Percentiles rank a stretch among this genome's conserved stretches.
These are phyloP conservation scores for Thermoascus crustaceus DNA, from an alignment of 2,329 filamentous ascomycete species.

Conservation along the genomic window DNA sequence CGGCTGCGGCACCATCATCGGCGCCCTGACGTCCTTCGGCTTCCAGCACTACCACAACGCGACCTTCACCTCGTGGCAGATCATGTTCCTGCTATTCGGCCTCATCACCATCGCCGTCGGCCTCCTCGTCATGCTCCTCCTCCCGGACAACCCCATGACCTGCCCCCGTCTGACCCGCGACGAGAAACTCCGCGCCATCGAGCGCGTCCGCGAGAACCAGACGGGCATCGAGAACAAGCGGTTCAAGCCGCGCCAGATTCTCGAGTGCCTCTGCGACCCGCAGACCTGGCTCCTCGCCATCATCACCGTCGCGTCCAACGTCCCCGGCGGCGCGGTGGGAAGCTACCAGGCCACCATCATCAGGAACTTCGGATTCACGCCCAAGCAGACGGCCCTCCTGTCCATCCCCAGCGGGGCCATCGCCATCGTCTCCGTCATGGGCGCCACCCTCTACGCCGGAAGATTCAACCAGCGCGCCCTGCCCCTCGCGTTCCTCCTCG, in stretches of 20 bases:
- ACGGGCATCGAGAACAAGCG: slow-evolving; percentile 26
- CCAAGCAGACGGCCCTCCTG: slow-evolving; percentile 25
- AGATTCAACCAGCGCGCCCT: slow-evolving; percentile 26
- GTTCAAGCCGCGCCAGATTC: slow-evolving; percentile 29
- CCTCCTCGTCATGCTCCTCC: slow-evolving; percentile 29
- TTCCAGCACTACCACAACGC: slow-evolving; percentile 43
- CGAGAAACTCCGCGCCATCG: slow-evolving; percentile 23
- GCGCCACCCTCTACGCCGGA: slow-evolving; percentile 30
- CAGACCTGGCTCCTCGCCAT: slow-evolving; percentile 30
- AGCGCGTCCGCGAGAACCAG: slow-evolving; percentile 30
- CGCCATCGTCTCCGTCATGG: slow-evolving; percentile 29
- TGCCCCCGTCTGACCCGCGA: slow-evolving; percentile 24
- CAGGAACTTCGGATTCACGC: slow-evolving; percentile 29
- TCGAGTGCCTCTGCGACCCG: slow-evolving; percentile 26
- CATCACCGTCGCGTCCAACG: slow-evolving; percentile 31
- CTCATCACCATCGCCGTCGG: slow-evolving; percentile 28
- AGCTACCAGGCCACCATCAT: slow-evolving; percentile 34
- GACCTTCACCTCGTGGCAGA: slow-evolving; percentile 40
- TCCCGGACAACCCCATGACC: slow-evolving; percentile 28
- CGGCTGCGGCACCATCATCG: slow-evolving; percentile 47
- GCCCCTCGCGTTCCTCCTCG: slow-evolving; percentile 29
- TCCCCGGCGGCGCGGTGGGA: slow-evolving; percentile 31
- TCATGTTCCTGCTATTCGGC: slow-evolving; percentile 41
- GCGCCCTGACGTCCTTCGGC: slow-evolving; percentile 45
- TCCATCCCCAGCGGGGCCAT: slow-evolving; percentile 33